Base-by-base conservation (phyloP, 176 grass and related monocot species). In the Hordeum marinum region DNA sequence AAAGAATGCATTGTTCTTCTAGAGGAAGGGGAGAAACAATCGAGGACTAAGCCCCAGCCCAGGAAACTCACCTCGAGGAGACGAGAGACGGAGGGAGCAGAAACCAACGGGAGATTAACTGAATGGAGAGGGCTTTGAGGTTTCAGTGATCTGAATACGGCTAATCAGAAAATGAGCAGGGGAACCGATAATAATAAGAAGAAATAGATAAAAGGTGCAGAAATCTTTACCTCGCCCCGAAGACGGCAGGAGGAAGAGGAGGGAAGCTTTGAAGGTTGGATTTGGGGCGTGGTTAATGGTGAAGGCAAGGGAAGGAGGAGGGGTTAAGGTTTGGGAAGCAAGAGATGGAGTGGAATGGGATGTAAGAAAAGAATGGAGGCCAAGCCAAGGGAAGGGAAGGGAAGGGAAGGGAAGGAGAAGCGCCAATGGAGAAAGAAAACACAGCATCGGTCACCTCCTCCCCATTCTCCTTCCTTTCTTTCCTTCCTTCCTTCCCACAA, bases 231-330 rank as follows among this genome's bases (percentile, higher is more conserved):
- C 84, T 92, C 48, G 81, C 50, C 17, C 39, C 45, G 80, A 46
- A 62, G 81, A 83, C 58, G 77, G 55, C 58, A 88, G 11, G 43
- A 46, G 43, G 43, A 83, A 76, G 18, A 77, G 76, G 88, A 91
- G 11, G 68, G 42, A 71, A 71, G 78, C 92, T 97, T 92, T 27
- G 86, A 91, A 97, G 92, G 81, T 60, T 78, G 86, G 81, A 87
- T 78, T 94, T 87, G 61, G 85, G 59, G 89, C 81, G 68, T 82
- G 88, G 83, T 85, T 85, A 87, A 85, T 84, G 88, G 83, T 75
- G 81, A 87, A 89, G 94, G 79, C 79, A 94, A 84, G 66, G 11
- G 27, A 65, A 65, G 9, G 60, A 63, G 52, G 68, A 84, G 64
- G 20, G 81, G 81, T 83, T 81, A 78, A 87, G 86, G 21, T 6